Base-by-base conservation (phyloP, 768 basidiomycete species). In the Boletus sp. region DNA sequence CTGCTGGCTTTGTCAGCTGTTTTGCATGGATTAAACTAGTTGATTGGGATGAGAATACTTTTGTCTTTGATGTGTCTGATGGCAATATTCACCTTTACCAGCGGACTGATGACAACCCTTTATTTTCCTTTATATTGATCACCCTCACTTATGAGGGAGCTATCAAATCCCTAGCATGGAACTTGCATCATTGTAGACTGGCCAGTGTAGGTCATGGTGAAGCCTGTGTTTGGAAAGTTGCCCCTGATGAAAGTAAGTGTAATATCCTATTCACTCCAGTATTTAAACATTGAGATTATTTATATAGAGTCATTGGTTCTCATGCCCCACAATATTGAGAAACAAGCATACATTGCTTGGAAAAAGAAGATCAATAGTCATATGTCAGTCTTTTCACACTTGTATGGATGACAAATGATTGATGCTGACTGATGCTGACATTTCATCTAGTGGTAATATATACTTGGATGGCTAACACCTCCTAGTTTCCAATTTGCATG, bases 301-400 rank as follows among this genome's bases (percentile, higher is more conserved):
- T 9, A n/a, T n/a, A n/a, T 18, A 42, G 50, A 32, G 11, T 32
- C 36, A 4, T 32, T 51, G n/a, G 8, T 56, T n/a, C 3, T n/a
- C 24, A 35, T 46, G 17, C 8, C 3, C 4, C 6, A 5, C 11
- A 14, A 32, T 12, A 2, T 12, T 12, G 8, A 29, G 6, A 55
- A 54, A 10, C 52, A 58, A 17, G 17, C 42, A 0, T 58, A 58
- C n/a, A 18, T 54, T 5, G 36, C 57, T n/a, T 59, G 54, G 54
- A 29, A 59, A 10, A 59, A 56, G n/a, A 56, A 56, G 18, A 30
- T 15, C 0, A 53, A 56, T 11, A 18, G 39, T 12, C 7, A 10
- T 2, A 60, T 60, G 49, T 47, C 17, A 10, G 59, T 47, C 4
- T 5, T 10, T 37, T 5, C 14, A n/a, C n/a, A n/a, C n/a, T n/a